Evolutionary conservation across 1,284 basidiomycete genomes (phyloP).

Genomic region (Irpex lacteus): DNA sequence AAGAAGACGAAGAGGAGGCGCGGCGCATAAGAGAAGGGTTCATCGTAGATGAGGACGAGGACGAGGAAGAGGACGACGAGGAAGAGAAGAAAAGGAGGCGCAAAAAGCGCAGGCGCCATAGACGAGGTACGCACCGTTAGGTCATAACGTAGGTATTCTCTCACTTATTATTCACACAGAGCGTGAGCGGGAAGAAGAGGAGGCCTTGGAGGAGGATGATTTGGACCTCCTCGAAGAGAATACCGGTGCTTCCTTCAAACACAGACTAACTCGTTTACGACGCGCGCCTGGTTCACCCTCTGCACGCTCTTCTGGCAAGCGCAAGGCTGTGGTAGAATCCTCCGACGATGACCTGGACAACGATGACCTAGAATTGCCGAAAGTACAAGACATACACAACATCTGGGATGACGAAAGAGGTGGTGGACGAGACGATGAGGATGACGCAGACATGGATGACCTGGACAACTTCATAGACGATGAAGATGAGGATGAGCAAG

Average conservation of each 20-base stretch:
- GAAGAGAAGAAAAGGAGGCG: constrained; percentile 56
- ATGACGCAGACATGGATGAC: constrained; percentile 69
- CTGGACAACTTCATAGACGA: constrained; percentile 92
- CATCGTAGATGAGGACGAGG: constrained; percentile 84
- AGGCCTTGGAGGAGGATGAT: constrained; percentile 94
- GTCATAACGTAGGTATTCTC: not conserved
- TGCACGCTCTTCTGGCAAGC: constrained; percentile 56
- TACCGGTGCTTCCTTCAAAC: constrained; percentile 73
- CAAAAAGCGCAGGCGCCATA: constrained; percentile 61
- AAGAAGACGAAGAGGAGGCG: constrained; percentile 82
- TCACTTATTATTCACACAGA: constrained; percentile 20
- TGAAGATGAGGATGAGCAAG: constrained; percentile 82
- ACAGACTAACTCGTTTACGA: constrained; percentile 69
- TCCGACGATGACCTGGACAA: constrained; percentile 74
- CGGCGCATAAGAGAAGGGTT: constrained; percentile 75
- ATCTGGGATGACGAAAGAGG: constrained; percentile 83
- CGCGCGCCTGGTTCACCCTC: constrained; percentile 72
- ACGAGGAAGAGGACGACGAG: constrained; percentile 62
- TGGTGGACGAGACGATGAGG: constrained; percentile 59
- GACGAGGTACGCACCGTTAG: constrained; percentile 44
- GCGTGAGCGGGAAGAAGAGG: constrained; percentile 48
- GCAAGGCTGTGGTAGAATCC: constrained; percentile 56
- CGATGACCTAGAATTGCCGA: constrained; percentile 48
- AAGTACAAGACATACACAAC: constrained; percentile 68
- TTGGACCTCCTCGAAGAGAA: constrained; percentile 95